Conservation (phyloP, 1,139 yeast genomes). For the Geotrichum carabidarum region DNA sequence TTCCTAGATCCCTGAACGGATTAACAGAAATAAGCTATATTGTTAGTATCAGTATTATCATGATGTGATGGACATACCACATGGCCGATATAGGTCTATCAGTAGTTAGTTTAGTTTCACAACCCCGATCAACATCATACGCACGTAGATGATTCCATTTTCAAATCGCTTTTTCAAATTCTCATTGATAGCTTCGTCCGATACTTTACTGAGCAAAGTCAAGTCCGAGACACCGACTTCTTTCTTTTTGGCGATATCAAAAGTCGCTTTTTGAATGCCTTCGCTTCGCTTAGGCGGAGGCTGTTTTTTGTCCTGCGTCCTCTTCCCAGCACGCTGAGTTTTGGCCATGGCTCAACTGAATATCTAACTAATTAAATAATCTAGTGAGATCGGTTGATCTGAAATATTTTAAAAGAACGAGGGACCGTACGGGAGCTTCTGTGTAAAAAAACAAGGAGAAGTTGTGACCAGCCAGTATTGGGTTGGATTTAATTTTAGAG, state of each 20-base stretch:
- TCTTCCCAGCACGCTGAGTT: constrained; percentile 71
- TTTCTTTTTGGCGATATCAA: constrained; percentile 81
- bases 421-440: neutral
- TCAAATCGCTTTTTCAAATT: constrained; percentile 84
- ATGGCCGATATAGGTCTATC: constrained; percentile 31
- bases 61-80: constrained; percentile 23
- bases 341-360: constrained; percentile 52
- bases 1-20: constrained; percentile 94
- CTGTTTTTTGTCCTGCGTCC: constrained; percentile 43
- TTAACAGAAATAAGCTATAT: constrained; percentile 73
- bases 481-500: no score
- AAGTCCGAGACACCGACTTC: constrained; percentile 97
- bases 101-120: neutral
- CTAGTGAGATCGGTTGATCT: neutral
- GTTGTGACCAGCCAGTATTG: no score
- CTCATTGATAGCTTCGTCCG: constrained; percentile 90
- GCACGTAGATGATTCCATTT: constrained; percentile 71
- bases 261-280: constrained; percentile 81
- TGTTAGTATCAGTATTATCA: constrained; percentile 18
- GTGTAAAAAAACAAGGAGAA: neutral
- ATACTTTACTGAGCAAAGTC: constrained; percentile 78
- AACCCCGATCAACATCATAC: neutral
- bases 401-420: neutral
- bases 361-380: neutral
- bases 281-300: constrained; percentile 50